These are phyloP conservation scores for Hyaloscypha finlandica DNA, from an alignment of 495 filamentous ascomycete genomes.

Conservation along the genomic window DNA sequence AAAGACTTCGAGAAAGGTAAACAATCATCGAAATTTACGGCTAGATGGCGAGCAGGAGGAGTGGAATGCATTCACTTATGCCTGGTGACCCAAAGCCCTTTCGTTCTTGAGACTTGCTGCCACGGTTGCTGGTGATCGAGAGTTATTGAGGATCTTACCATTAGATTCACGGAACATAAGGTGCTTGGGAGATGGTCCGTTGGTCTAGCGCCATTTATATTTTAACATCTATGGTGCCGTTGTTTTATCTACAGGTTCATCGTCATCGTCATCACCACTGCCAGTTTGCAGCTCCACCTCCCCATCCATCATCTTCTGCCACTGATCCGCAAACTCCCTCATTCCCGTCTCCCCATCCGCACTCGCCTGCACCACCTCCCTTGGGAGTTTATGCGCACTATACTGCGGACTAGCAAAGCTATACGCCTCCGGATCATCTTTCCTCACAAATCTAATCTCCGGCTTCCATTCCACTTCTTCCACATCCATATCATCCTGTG, in stretches of 20 bases:
- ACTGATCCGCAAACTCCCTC: conserved; percentile 83
- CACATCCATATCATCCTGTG: conserved; percentile 43
- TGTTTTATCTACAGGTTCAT: not conserved
- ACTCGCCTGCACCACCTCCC: conserved; percentile 91
- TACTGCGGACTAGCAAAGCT: conserved; percentile 83
- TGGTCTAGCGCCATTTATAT: too few relatives aligned
- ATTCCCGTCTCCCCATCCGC: conserved; percentile 70
- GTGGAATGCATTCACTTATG: too few relatives aligned
- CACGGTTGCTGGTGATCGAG: too few relatives aligned
- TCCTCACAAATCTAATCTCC: conserved; percentile 79
- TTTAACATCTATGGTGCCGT: not conserved
- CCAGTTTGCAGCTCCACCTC: conserved; percentile 48
- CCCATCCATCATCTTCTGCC: conserved; percentile 73
- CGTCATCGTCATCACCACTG: conserved; percentile 18
- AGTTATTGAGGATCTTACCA: too few relatives aligned
- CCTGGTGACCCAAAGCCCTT: too few relatives aligned
- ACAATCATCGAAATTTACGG: too few relatives aligned
- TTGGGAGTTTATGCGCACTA: conserved; percentile 92
- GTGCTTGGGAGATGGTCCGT: too few relatives aligned
- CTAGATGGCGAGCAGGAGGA: too few relatives aligned
- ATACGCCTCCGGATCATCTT: conserved; percentile 84
- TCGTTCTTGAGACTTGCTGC: too few relatives aligned
- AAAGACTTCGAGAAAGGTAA: too few relatives aligned
- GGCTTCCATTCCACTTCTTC: conserved; percentile 64
- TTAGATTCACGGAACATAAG: too few relatives aligned